Conservation (phyloP, 805 yeast genomes). For the Candida maris region DNA sequence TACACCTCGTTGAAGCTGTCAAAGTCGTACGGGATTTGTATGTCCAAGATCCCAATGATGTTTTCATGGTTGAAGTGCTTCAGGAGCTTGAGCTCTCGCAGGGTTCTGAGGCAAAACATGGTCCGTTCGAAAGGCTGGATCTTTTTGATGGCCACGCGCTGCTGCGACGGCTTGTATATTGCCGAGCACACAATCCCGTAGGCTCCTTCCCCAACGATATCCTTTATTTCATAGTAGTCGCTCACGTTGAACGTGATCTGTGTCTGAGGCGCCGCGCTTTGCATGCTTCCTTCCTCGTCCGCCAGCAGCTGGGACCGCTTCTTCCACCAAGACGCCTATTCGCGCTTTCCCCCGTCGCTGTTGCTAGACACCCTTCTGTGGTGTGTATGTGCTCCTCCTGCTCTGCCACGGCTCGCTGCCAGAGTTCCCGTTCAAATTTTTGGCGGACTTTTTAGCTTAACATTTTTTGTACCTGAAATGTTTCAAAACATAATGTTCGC, state of each 20-base stretch:
- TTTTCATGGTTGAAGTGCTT: constrained; percentile 93
- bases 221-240: constrained; percentile 79
- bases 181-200: constrained; percentile 94
- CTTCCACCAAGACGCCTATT: no score
- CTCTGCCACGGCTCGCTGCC: no score
- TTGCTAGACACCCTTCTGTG: no score
- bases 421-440: no score
- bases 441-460: no score
- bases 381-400: no score
- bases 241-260: constrained; percentile 72
- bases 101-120: constrained; percentile 82
- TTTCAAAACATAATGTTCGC: no score
- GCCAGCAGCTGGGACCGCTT: background rate
- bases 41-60: constrained; percentile 83
- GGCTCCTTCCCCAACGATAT: constrained; percentile 93
- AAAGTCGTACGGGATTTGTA: constrained; percentile 76
- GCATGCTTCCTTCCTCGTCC: background rate
- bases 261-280: constrained; percentile 16
- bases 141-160: constrained; percentile 92
- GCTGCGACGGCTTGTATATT: constrained; percentile 77
- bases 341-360: no score
- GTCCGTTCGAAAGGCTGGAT: constrained; percentile 89
- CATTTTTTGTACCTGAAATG: no score
- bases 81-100: constrained; percentile 82
- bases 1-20: constrained; percentile 84